Evolutionary conservation across 2,329 filamentous ascomycete genomes (phyloP), one percentile per base, ranked within the genome.

Genomic region (Penicillium sp.): DNA sequence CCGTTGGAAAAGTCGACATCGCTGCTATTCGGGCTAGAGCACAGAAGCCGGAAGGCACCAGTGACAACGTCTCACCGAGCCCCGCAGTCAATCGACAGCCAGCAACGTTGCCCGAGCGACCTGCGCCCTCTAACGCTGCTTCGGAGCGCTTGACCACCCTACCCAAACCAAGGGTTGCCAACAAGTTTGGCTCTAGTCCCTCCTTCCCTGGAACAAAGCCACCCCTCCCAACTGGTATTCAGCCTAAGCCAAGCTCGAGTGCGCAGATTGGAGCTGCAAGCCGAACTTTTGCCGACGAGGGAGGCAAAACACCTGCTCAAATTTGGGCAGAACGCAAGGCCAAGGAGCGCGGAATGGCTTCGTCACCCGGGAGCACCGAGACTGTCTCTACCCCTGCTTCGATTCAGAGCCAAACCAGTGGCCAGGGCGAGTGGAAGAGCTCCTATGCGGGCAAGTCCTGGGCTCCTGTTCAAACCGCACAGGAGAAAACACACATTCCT

Each of bases 261-360:
- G 79, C 83, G 3, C 66, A 63, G 6, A 81, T 96, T 27, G 91
- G 91, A 27, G 82, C 85, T 61, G 91, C 92, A 37, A 95, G 91
- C 76, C 87, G 91, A 67, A 96, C 91, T 0, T 99, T 97, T 78
- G 94, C 94, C 16, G 92, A 97, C 63, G 81, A 95, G 72, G 92
- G 89, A 60, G 94, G 94, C 59, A 99, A 97, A 80, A 97, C 94
- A 6, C 94, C 94, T 7, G 92, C 94, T 31, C 94, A 99, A 73
- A 77, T 96, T 35, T 99, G 94, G 94, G 93, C 93, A 0, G 94
- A 99, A 79, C 96, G 92, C 79, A 97, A 97, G 79, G 93, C 90
- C 37, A 87, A 86, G 57, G 86, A 94, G 71, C 82, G 87, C 55
- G 85, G 82, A 23, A 62, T 72, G 73, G 77, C 71, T 48, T 77